Conservation (phyloP, 2,329 filamentous ascomycete genomes). For the Calonectria pteridis region DNA sequence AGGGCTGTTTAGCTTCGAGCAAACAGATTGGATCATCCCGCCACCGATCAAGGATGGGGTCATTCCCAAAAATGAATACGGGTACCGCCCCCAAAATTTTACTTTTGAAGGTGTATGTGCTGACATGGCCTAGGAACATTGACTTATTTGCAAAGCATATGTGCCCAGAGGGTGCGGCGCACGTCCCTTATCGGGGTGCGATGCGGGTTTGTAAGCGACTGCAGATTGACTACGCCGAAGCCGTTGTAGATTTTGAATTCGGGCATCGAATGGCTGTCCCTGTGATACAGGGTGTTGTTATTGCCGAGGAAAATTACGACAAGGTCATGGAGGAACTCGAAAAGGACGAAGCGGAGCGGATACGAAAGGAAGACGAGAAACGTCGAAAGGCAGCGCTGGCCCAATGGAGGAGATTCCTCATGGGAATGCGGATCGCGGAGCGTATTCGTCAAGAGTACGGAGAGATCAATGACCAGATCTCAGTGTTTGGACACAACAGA, state of each 20-base stretch:
- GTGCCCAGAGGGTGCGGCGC: conserved; percentile 86
- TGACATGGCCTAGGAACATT: conserved; percentile 73
- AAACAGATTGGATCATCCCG: conserved; percentile 97
- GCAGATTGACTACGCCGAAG: conserved; percentile 90
- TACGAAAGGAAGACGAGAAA: conserved; percentile 86
- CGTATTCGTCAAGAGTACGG: conserved; percentile 84
- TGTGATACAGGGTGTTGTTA: conserved; percentile 89
- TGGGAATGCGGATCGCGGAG: conserved; percentile 85
- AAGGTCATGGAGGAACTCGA: conserved; percentile 82
- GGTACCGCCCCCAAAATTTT: conserved; percentile 53
- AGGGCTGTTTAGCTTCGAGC: conserved; percentile 83
- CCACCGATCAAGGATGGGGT: conserved; percentile 84
- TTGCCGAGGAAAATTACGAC: conserved; percentile 83
- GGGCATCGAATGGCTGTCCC: conserved; percentile 94
- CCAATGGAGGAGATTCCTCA: conserved; percentile 88
- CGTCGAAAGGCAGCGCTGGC: conserved; percentile 78
- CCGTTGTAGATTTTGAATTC: conserved; percentile 96
- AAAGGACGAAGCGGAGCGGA: conserved; percentile 80
- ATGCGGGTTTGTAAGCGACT: conserved; percentile 86
- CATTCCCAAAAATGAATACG: conserved; percentile 94
- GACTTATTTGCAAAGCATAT: conserved; percentile 95
- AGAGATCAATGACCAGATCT: conserved; percentile 64
- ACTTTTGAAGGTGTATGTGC: neutral
- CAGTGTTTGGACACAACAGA: conserved; percentile 66
- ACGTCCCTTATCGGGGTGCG: conserved; percentile 83